Conservation (phyloP, 768 basidiomycete species). For the Trametes gibbosa region DNA sequence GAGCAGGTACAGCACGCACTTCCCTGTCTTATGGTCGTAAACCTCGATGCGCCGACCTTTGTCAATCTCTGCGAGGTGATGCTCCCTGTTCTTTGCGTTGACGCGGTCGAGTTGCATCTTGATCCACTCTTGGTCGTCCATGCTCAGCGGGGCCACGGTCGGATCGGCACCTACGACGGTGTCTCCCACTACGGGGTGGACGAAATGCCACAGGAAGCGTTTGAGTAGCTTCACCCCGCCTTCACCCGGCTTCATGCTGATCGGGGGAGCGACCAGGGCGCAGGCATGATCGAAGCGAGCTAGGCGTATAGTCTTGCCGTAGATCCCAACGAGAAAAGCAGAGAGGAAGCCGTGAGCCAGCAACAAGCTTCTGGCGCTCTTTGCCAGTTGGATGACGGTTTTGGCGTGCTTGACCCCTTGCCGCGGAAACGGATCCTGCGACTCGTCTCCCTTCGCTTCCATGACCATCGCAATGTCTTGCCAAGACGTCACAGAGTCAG, state of each 20-base stretch:
- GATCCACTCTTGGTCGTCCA: neutral
- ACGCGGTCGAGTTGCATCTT: neutral
- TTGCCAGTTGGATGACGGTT: neutral
- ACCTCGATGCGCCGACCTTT: neutral
- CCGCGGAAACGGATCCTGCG: neutral
- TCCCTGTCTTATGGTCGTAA: neutral
- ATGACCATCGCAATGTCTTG: slow-evolving; percentile 5
- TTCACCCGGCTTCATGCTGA: neutral
- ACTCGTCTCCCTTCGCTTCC: slow-evolving; percentile 1
- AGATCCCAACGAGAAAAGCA: slow-evolving; percentile 8
- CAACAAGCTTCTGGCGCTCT: neutral
- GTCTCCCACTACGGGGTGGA: neutral
- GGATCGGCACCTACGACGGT: slow-evolving; percentile 9
- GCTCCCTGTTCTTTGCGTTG: neutral
- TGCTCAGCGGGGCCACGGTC: neutral
- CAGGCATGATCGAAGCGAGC: slow-evolving; percentile 15
- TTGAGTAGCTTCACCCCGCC: neutral
- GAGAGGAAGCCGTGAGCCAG: slow-evolving; percentile 3
- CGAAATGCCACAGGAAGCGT: slow-evolving; percentile 17
- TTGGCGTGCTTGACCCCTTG: neutral
- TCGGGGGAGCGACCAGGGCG: slow-evolving; percentile 6
- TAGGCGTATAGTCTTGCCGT: slow-evolving; percentile 2
- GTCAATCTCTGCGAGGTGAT: neutral
- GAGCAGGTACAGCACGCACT: neutral
- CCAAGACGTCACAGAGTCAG: neutral